Conservation (phyloP, 257 asterid genomes). For the Ehretia macrophylla region DNA sequence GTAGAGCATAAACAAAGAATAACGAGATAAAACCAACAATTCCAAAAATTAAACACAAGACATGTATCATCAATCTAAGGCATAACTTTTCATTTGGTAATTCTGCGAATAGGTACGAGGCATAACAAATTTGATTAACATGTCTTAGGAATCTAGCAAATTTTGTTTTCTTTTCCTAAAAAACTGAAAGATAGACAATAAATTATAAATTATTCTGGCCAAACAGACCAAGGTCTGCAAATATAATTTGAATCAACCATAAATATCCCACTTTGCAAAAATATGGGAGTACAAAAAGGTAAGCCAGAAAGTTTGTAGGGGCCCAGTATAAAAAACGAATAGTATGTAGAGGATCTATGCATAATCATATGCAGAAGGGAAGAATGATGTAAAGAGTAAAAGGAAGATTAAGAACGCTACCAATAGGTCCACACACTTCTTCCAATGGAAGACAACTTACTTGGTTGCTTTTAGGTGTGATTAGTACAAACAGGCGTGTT, state of each 20-base stretch:
- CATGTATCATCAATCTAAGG: not conserved
- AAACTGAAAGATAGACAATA: not conserved
- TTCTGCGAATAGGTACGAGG: not conserved
- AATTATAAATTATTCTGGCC: too few species aligned
- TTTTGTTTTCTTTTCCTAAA: too few species aligned
- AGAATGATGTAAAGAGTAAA: slow-evolving; percentile 13
- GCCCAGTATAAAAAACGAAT: too few species aligned
- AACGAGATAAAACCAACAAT: too few species aligned
- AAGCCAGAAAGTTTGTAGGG: too few species aligned
- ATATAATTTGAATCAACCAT: too few species aligned
- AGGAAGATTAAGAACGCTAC: not conserved
- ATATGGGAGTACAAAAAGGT: not conserved
- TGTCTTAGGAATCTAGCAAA: not conserved
- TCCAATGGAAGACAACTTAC: slow-evolving; percentile 35
- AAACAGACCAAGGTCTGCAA: too few species aligned
- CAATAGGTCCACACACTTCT: slow-evolving; percentile 7
- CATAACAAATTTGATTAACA: not conserved
- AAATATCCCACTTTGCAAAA: too few species aligned
- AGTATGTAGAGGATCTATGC: too few species aligned
- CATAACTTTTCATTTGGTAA: not conserved
- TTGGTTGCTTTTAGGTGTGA: slow-evolving; percentile 71
- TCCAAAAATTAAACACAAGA: not conserved
- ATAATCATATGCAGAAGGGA: too few species aligned
- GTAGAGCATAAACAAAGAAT: not conserved
- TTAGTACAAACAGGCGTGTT: slow-evolving; percentile 72